Base-by-base conservation (phyloP, 176 grass and related monocot species). In the Tillandsia fasciculata region DNA sequence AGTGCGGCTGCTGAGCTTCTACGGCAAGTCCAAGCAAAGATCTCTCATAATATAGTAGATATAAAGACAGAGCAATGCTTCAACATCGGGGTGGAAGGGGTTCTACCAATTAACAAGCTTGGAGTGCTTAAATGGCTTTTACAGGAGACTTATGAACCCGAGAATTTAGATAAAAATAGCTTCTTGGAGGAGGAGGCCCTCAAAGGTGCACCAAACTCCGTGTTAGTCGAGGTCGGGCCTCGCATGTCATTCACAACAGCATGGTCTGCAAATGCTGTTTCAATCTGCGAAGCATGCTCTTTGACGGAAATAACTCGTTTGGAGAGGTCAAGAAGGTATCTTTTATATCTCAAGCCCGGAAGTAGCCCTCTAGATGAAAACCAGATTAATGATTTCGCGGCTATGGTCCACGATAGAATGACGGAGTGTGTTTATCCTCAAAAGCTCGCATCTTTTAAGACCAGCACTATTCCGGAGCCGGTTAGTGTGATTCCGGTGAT, bases 371-470 rank as follows among this genome's bases (percentile, higher is more conserved):
- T 88, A 64, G 82, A 86, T 27, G 77, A 81, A 76, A 74, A 49
- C 70, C 91, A 88, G 51, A 77, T 96, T 70, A 84, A 48, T 53
- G 80, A 79, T 13, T 96, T 96, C 12, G 29, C 72, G 64, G 80
- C 82, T 18, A 68, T 91, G 74, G 66, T 96, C 76, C 91, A 96
- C 77, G 91, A 96, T 70, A 91, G 87, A 82, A 96, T 91, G 91
- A 91, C 91, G 54, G 91, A 96, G 49, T 91, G 91, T 51, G 77
- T 91, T 48, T 96, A 96, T 81, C 77, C 83, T 67, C 73, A 53
- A 58, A 96, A 80, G 75, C 82, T 96, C 12, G 65, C 76, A 70
- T 84, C 87, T 20, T 96, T 96, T 68, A 68, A 20, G 9, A 77
- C 85, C 73, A 77, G 74, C 79, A 72, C 77, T 57, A 63, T 84